Base-by-base conservation (phyloP, 2,329 filamentous ascomycete species). In the Calonectria hawksworthii region DNA sequence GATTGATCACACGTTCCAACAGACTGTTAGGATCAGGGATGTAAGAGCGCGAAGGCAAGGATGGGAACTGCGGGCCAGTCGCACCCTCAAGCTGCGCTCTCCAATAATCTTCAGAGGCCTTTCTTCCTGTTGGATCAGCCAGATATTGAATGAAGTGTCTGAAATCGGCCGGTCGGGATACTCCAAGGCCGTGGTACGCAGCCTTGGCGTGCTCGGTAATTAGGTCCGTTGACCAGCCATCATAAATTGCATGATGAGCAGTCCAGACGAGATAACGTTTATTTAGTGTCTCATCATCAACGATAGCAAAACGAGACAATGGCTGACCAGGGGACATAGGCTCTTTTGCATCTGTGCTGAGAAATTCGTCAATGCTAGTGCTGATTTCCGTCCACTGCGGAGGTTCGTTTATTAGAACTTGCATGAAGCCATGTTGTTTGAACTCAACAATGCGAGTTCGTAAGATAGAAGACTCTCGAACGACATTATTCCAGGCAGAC, bases 381-480 rank as follows among this genome's bases (percentile, higher is more conserved):
- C 14, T 54, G 21, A 67, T 61, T 6, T 38, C 21, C 2, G 13
- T 52, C 81, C 84, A 84, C 44, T 81, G 73, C 18, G 86, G 84
- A 18, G 80, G 78, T 34, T 85, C 82, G n/a, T 83, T 82, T 34
- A 88, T 75, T 9, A 89, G 85, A 0, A 88, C 86, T 73, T 89
- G 88, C 68, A 88, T 77, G 0, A 88, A 80, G 9, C 88, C 87
- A 14, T 82, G 79, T 1, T 81, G 79, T 0, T 84, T 79, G 9
- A 86, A 81, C 28, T 89, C 86, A 0, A 89, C 83, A 61, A 90
- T 87, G 38, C 88, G 84, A 0, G 88, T 88, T 7, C 88, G 84
- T 14, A 89, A 80, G 34, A 89, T 87, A 0, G 77, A 61, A 1
- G 44, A 47, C 9, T 50, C n/a, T 6, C 44, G 30, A 8, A 72